Evolutionary conservation across 225 moss, liverwort and hornwort species (phyloP).

Genomic region (Bryoerythrophyllum caledonicum): DNA sequence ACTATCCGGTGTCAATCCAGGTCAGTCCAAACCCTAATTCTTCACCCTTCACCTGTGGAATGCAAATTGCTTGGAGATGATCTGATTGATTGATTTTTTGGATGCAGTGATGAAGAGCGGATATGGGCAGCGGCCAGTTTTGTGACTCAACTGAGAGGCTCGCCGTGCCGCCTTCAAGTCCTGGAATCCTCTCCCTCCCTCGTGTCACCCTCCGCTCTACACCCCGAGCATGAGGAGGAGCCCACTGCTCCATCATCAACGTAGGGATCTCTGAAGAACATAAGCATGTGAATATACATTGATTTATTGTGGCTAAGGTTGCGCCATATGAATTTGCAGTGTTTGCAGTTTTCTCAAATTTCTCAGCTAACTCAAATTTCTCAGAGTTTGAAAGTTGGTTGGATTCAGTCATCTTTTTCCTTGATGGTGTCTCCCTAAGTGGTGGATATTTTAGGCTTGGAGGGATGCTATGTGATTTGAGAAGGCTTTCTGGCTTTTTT

Average conservation of each 20-base stretch:
- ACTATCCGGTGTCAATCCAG: slow-evolving; percentile 45
- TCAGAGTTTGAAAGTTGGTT: too few relatives aligned
- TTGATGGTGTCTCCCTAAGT: too few relatives aligned
- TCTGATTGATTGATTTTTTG: neutral
- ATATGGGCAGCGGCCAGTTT: slow-evolving; percentile 35
- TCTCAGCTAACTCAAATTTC: too few relatives aligned
- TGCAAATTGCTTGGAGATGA: neutral
- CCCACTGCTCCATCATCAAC: neutral
- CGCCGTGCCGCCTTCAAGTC: slow-evolving; percentile 33
- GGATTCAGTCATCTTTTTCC: too few relatives aligned
- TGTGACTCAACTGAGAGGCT: slow-evolving; percentile 26
- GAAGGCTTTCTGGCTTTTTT: too few relatives aligned
- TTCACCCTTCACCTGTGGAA: neutral
- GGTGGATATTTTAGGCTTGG: too few relatives aligned
- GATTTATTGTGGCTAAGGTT: neutral
- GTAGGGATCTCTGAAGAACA: neutral
- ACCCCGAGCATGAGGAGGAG: slow-evolving; percentile 8
- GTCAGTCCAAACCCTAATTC: slow-evolving; percentile 15
- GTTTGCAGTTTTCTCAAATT: too few relatives aligned
- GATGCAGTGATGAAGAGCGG: slow-evolving; percentile 33
- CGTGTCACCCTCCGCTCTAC: slow-evolving; percentile 1
- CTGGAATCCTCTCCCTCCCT: slow-evolving; percentile 29
- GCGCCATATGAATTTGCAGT: too few relatives aligned
- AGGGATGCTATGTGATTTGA: too few relatives aligned
- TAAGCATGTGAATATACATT: neutral